phyloP scores from a whole-genome alignment of 148 eudicot genomes.

The Cornus florida region DNA sequence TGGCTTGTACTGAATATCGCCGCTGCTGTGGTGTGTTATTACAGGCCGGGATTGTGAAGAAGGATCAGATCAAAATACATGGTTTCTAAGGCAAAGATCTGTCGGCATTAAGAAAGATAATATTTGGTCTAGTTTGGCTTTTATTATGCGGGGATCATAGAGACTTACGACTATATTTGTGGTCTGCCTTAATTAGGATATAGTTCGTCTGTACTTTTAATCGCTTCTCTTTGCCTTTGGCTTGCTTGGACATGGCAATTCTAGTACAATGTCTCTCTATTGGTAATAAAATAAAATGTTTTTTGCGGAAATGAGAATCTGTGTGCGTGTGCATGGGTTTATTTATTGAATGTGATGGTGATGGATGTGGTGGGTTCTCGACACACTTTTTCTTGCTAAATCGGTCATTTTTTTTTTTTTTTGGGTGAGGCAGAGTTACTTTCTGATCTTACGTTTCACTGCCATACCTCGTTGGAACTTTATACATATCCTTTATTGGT shows the following conservation, averaged over 20 bases:
- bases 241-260: slow-evolving; percentile 5
- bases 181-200: background rate
- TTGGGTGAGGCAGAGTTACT: too few species aligned
- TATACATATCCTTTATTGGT: too few species aligned
- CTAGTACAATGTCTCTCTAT: background rate
- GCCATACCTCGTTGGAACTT: too few species aligned
- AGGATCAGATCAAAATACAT: slow-evolving; percentile 84
- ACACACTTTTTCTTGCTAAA: too few species aligned
- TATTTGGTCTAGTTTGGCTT: background rate
- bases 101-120: background rate
- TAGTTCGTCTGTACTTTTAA: background rate
- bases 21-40: background rate
- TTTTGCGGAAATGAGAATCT: background rate
- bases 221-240: background rate
- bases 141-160: background rate
- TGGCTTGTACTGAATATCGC: background rate
- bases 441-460: too few species aligned
- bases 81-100: slow-evolving; percentile 47
- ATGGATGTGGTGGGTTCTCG: too few species aligned
- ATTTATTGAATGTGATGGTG: too few species aligned
- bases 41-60: slow-evolving; percentile 56
- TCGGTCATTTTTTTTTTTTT: too few species aligned
- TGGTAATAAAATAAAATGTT: background rate
- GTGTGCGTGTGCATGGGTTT: too few species aligned
- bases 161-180: background rate